Percentiles rank a stretch among this genome's conserved stretches.
Conservation (phyloP, 2,329 filamentous ascomycete genomes). For the Pyrenophora tritici-repentis region DNA sequence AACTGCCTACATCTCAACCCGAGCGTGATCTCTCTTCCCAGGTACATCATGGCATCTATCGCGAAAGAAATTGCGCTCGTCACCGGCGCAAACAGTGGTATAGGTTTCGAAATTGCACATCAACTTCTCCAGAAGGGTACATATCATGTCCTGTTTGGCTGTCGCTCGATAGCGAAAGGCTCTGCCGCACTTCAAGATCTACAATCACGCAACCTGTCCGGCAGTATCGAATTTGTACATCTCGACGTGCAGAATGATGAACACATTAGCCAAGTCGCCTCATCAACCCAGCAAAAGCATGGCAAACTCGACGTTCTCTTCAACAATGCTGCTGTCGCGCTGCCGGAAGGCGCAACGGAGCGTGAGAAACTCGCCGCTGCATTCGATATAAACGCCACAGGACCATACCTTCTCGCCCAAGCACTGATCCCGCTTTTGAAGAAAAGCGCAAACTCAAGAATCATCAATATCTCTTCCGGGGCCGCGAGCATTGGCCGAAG, state of each 20-base stretch:
- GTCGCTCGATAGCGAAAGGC: conserved; percentile 29
- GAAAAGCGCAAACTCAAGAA: conserved; percentile 27
- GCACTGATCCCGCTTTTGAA: conserved; percentile 24
- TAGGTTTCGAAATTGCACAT: conserved; percentile 54
- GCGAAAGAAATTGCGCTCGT: conserved; percentile 43
- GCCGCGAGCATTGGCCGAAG: conserved; percentile 42
- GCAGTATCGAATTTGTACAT: conserved; percentile 45
- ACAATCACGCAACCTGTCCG: conserved; percentile 32
- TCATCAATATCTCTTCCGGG: conserved; percentile 46
- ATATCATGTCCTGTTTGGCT: conserved; percentile 39
- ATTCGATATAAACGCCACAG: conserved; percentile 40
- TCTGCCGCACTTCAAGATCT: conserved; percentile 34
- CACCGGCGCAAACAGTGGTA: conserved; percentile 54
- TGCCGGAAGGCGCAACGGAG: conserved; percentile 20
- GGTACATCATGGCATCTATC: conserved; percentile 14
- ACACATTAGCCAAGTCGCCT: conserved; percentile 48
- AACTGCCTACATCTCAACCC: background rate
- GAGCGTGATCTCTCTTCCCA: background rate
- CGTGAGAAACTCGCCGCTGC: conserved; percentile 32
- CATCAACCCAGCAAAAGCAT: conserved; percentile 29
- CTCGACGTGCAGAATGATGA: conserved; percentile 53
- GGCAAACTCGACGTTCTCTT: conserved; percentile 47
- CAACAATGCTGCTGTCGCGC: conserved; percentile 47
- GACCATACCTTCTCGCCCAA: conserved; percentile 32
- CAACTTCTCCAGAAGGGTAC: conserved; percentile 44